phyloP scores from a whole-genome alignment of 2,329 filamentous ascomycete species.

The Cadophora gregata region DNA sequence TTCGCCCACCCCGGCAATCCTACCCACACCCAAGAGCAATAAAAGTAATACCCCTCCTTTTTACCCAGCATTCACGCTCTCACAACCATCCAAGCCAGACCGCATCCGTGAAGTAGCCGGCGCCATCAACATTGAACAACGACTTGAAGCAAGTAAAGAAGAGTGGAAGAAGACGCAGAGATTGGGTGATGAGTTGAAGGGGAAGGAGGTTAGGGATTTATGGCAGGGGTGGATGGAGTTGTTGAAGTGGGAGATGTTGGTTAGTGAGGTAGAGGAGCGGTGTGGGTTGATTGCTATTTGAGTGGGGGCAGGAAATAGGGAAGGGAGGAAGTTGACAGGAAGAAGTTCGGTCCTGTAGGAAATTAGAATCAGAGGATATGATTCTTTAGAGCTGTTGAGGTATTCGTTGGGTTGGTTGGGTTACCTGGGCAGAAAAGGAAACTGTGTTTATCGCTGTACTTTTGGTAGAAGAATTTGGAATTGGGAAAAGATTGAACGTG shows the following conservation, averaged over 20 bases:
- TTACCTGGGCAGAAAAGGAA: too few relatives aligned
- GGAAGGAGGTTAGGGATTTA: neutral
- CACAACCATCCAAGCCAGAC: neutral
- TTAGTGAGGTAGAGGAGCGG: slow-evolving; percentile 6
- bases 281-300: slow-evolving; percentile 7
- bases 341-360: too few relatives aligned
- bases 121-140: neutral
- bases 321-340: neutral
- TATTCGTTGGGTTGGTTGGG: too few relatives aligned
- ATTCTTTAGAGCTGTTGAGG: too few relatives aligned
- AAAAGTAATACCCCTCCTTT: neutral
- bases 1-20: too few relatives aligned
- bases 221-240: slow-evolving; percentile 5
- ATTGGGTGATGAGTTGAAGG: neutral
- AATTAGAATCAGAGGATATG: too few relatives aligned
- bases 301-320: neutral
- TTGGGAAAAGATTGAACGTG: too few relatives aligned
- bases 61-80: neutral
- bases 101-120: neutral
- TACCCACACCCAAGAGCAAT: neutral
- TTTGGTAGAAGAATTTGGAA: too few relatives aligned
- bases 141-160: neutral
- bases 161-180: neutral
- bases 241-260: slow-evolving; percentile 7
- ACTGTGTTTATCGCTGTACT: too few relatives aligned